These are phyloP conservation scores for Candida takata DNA, from an alignment of 805 yeast genomes.

Conservation along the genomic window DNA sequence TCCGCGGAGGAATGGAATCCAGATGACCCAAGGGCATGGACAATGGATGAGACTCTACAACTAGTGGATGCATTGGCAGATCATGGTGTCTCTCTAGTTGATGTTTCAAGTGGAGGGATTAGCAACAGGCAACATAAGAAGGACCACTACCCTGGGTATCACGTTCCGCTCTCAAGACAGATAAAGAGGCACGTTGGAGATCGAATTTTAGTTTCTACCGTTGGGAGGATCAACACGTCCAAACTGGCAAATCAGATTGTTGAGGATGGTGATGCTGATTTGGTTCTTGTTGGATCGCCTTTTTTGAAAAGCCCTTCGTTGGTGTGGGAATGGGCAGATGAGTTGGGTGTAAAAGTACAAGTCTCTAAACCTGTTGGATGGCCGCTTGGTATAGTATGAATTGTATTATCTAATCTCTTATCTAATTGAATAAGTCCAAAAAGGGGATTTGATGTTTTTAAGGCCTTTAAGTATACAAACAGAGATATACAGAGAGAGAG, in stretches of 20 bases:
- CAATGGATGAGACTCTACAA: conserved; percentile 18
- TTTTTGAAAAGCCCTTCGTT: conserved; percentile 46
- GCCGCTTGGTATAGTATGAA: neutral
- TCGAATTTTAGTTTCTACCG: conserved; percentile 34
- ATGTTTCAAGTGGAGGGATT: conserved; percentile 38
- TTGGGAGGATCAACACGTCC: conserved; percentile 36
- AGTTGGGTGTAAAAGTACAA: conserved; percentile 30
- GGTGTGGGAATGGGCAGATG: conserved; percentile 43
- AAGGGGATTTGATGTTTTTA: too few relatives aligned
- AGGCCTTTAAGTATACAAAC: too few relatives aligned
- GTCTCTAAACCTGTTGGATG: neutral
- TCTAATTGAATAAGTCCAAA: too few relatives aligned
- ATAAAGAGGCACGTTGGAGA: conserved; percentile 33
- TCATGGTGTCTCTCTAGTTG: conserved; percentile 44
- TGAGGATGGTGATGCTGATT: conserved; percentile 39
- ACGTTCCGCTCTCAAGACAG: conserved; percentile 17
- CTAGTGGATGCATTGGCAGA: conserved; percentile 33
- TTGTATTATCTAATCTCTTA: too few relatives aligned
- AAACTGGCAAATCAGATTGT: conserved; percentile 33
- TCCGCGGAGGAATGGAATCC: conserved; percentile 11
- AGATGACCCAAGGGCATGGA: conserved; percentile 13
- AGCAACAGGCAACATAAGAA: neutral
- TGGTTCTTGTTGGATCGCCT: conserved; percentile 38
- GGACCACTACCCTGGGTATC: conserved; percentile 24
- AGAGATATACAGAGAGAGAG: too few relatives aligned